Evolutionary conservation across 345 rosid species (phyloP).

Genomic region (Dimocarpus longan): DNA sequence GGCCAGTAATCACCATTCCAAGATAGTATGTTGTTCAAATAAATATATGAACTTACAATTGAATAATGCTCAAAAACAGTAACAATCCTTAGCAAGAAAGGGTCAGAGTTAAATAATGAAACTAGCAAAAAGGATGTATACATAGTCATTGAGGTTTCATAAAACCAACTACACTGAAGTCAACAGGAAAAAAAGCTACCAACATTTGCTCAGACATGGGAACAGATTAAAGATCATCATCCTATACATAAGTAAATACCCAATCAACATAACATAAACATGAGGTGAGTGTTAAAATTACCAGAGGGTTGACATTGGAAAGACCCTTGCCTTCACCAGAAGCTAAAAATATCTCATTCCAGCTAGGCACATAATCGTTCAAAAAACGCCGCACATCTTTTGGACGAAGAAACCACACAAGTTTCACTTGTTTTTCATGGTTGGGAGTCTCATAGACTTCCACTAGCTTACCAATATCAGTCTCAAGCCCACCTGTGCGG

Average conservation of each 20-base stretch:
- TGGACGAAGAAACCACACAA: too few relatives aligned
- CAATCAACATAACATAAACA: neutral
- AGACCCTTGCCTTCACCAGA: conserved; percentile 6
- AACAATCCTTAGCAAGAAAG: neutral
- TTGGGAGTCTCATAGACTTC: conserved; percentile 44
- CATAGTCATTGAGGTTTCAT: too few relatives aligned
- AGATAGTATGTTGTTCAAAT: too few relatives aligned
- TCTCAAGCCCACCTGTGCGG: conserved; percentile 27
- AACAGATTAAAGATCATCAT: neutral
- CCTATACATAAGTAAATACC: neutral
- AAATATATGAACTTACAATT: too few relatives aligned
- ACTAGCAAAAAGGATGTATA: too few relatives aligned
- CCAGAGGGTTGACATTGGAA: too few relatives aligned
- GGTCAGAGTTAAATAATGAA: neutral
- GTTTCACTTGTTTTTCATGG: conserved; percentile 43
- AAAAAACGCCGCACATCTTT: too few relatives aligned
- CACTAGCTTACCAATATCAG: conserved; percentile 54
- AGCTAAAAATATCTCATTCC: conserved; percentile 67
- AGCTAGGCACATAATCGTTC: neutral
- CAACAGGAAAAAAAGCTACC: too few relatives aligned
- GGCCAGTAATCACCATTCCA: too few relatives aligned
- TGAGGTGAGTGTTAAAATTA: neutral
- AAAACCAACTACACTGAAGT: too few relatives aligned
- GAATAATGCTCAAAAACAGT: neutral
- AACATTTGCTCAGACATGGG: neutral